Conservation (phyloP, 2,329 filamentous ascomycete genomes). For the Fusarium pilosicola region DNA sequence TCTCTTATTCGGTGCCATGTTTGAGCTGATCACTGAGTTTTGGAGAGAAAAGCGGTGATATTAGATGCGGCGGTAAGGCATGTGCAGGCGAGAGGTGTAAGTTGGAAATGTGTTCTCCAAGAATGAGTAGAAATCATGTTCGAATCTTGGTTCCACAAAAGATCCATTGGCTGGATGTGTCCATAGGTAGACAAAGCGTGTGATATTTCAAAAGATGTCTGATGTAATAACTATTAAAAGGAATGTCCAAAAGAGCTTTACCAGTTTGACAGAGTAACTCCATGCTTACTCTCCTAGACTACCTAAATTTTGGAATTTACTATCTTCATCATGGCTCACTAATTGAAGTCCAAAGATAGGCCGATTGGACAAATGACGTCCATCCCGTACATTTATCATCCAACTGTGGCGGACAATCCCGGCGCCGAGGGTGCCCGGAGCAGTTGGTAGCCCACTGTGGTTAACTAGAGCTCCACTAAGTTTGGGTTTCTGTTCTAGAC, state of each 20-base stretch:
- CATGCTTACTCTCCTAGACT: not conserved
- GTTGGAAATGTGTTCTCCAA: slow-evolving; percentile 37
- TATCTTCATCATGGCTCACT: not conserved
- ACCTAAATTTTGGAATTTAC: slow-evolving; percentile 1
- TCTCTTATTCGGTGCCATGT: slow-evolving; percentile 50
- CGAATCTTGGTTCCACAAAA: slow-evolving; percentile 32
- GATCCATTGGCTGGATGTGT: not conserved
- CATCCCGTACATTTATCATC: not conserved
- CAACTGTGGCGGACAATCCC: slow-evolving; percentile 40
- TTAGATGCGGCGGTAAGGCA: not conserved
- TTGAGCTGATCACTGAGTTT: not conserved
- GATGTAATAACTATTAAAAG: not conserved
- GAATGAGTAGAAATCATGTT: not conserved
- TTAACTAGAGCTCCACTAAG: slow-evolving; percentile 35
- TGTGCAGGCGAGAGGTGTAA: slow-evolving; percentile 17
- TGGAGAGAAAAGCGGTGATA: slow-evolving; percentile 8
- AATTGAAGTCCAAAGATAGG: not conserved
- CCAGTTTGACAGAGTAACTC: not conserved
- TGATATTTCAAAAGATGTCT: not conserved
- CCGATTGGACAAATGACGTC: not conserved
- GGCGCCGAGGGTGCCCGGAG: slow-evolving; percentile 7
- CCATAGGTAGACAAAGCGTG: not conserved
- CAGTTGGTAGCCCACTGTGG: slow-evolving; percentile 17
- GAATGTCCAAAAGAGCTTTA: not conserved
- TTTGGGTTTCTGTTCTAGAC: slow-evolving; percentile 4